Evolutionary conservation across 192 early-diverging fungal genomes (phyloP).

Genomic region (Lobosporangium transversale): DNA sequence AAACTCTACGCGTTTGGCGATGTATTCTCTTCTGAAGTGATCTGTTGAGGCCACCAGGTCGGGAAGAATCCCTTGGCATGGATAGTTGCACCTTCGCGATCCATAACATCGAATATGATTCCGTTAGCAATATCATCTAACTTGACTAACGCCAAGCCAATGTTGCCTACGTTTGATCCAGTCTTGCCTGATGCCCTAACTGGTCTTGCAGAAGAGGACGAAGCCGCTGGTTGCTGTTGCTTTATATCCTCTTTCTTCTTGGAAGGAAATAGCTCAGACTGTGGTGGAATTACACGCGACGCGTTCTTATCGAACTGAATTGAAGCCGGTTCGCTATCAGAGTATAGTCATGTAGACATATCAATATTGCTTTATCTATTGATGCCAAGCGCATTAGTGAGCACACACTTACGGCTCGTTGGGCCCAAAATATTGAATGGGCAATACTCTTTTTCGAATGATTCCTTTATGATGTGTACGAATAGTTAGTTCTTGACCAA

Average conservation of each 20-base stretch:
- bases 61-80: conserved; percentile 49
- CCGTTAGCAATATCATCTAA: conserved; percentile 72
- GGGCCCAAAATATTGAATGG: conserved; percentile 70
- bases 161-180: conserved; percentile 74
- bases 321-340: conserved; percentile 49
- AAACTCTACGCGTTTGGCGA: not conserved
- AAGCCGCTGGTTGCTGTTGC: conserved; percentile 17
- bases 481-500: conserved; percentile 98
- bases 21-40: not conserved
- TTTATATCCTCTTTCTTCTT: conserved; percentile 25
- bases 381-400: conserved; percentile 15
- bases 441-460: conserved; percentile 91
- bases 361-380: too few species aligned
- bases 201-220: conserved; percentile 42
- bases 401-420: conserved; percentile 55
- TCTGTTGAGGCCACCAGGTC: conserved; percentile 44
- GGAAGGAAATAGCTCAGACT: conserved; percentile 31
- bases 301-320: conserved; percentile 24
- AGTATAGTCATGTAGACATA: too few species aligned
- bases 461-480: conserved; percentile 95
- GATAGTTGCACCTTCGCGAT: conserved; percentile 38
- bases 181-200: conserved; percentile 70
- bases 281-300: conserved; percentile 34
- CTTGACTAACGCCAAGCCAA: conserved; percentile 88
- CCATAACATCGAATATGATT: conserved; percentile 42